These are phyloP conservation scores for Clarireedia hainanense DNA, from an alignment of 2,329 filamentous ascomycete genomes.

Conservation along the genomic window DNA sequence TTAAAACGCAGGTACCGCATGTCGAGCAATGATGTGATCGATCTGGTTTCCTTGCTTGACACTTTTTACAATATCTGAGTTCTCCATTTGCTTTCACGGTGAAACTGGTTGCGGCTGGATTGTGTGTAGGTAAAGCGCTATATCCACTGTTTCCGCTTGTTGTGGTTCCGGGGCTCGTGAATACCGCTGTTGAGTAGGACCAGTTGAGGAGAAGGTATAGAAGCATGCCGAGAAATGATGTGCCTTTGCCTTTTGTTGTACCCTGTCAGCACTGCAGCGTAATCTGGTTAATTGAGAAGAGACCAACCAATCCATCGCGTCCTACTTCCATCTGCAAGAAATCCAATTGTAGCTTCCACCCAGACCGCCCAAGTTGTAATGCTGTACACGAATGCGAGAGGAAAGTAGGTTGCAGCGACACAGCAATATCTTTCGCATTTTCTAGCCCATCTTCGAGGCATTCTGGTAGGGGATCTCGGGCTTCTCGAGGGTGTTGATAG, in stretches of 20 bases:
- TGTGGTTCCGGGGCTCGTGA: slow-evolving; percentile 76
- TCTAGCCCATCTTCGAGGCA: slow-evolving; percentile 54
- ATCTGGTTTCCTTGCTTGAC: slow-evolving; percentile 88
- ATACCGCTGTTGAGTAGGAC: slow-evolving; percentile 88
- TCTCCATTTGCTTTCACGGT: slow-evolving; percentile 90
- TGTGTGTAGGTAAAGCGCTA: slow-evolving; percentile 69
- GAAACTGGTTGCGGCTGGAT: slow-evolving; percentile 58
- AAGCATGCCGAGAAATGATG: slow-evolving; percentile 56
- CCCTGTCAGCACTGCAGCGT: slow-evolving; percentile 9
- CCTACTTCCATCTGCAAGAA: slow-evolving; percentile 36
- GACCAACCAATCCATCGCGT: slow-evolving; percentile 50
- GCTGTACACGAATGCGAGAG: slow-evolving; percentile 81
- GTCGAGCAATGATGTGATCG: slow-evolving; percentile 95
- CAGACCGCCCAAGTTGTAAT: slow-evolving; percentile 92
- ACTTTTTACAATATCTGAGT: slow-evolving; percentile 93
- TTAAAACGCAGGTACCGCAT: slow-evolving; percentile 87
- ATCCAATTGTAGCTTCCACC: slow-evolving; percentile 70
- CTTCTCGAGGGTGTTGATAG: slow-evolving; percentile 17
- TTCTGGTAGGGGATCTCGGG: slow-evolving; percentile 34
- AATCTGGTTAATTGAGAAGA: not conserved
- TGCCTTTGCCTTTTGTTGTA: slow-evolving; percentile 37
- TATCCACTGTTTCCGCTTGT: slow-evolving; percentile 58
- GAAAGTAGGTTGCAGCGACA: slow-evolving; percentile 69
- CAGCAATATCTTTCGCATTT: slow-evolving; percentile 81
- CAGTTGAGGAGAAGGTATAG: slow-evolving; percentile 77